Conservation (phyloP, 1,139 yeast genomes). For the Hemisphaericaspora xylofermentans region DNA sequence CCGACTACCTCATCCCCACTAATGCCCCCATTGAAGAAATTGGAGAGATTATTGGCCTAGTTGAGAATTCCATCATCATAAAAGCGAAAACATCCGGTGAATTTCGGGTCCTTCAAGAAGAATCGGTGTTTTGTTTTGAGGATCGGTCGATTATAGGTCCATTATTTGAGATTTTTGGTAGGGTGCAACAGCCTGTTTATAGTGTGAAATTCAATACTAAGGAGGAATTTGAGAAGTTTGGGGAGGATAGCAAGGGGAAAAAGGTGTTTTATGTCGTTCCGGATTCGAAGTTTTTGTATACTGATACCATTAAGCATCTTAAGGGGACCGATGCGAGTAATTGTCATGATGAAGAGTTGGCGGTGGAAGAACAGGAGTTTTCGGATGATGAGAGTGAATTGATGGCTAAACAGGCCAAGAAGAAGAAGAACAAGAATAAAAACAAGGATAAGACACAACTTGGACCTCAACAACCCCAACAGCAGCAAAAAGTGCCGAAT, state of each 20-base stretch:
- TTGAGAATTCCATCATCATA: constrained; percentile 71
- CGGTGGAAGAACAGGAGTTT: constrained; percentile 90
- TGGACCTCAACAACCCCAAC: not conserved
- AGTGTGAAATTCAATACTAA: constrained; percentile 64
- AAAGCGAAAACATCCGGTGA: constrained; percentile 83
- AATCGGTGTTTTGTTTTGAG: constrained; percentile 75
- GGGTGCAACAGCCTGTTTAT: constrained; percentile 80
- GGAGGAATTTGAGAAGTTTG: constrained; percentile 49
- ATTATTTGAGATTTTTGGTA: constrained; percentile 87
- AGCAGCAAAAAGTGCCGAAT: not conserved
- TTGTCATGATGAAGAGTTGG: constrained; percentile 90
- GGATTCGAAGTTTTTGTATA: constrained; percentile 74
- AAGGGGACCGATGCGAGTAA: constrained; percentile 96
- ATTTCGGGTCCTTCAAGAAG: constrained; percentile 76
- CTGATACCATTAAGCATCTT: constrained; percentile 63
- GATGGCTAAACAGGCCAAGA: constrained; percentile 56
- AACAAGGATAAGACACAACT: constrained; percentile 22
- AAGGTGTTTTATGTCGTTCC: constrained; percentile 77
- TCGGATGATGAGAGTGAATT: constrained; percentile 88
- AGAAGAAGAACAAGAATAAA: constrained; percentile 50
- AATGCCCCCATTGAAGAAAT: constrained; percentile 68
- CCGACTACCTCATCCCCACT: constrained; percentile 56
- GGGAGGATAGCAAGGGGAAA: constrained; percentile 50
- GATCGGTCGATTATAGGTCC: constrained; percentile 78
- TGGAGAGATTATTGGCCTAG: constrained; percentile 70